These are phyloP conservation scores for Coemansia sp. DNA, from an alignment of 192 early-diverging fungal genomes.

Conservation along the genomic window DNA sequence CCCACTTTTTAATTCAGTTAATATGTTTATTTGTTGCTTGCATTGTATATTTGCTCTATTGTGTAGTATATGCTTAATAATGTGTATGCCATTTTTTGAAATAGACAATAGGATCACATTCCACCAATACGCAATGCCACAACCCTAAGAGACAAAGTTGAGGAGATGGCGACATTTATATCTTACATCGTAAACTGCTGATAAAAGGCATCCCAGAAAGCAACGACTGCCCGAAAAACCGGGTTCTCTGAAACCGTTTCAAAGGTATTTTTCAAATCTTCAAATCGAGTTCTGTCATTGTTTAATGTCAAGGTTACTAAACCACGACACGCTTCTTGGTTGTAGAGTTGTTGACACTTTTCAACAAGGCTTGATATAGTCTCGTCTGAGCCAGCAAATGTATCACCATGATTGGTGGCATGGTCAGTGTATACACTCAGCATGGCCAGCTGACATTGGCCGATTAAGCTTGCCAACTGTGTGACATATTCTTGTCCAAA, in stretches of 20 bases:
- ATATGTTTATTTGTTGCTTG: too few relatives aligned
- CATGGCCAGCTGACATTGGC: constrained; percentile 21
- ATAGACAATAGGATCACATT: too few relatives aligned
- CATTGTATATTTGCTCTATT: too few relatives aligned
- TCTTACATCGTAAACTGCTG: neutral
- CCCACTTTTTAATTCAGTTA: too few relatives aligned
- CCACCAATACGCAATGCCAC: too few relatives aligned
- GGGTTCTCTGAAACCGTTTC: neutral
- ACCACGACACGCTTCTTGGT: neutral
- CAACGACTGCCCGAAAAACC: neutral
- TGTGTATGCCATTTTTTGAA: too few relatives aligned
- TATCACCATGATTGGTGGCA: neutral
- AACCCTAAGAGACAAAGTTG: neutral
- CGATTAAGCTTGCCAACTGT: constrained; percentile 10
- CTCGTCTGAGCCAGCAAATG: neutral
- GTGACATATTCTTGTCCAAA: constrained; percentile 5
- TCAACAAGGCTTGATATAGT: neutral
- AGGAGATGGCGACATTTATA: neutral
- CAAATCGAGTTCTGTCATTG: neutral
- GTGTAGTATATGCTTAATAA: too few relatives aligned
- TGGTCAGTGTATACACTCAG: constrained; percentile 8
- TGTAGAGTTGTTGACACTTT: constrained; percentile 10
- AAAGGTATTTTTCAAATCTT: neutral
- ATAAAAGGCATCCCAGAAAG: constrained; percentile 4
- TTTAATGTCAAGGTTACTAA: neutral